Evolutionary conservation across 129 eudicot species (phyloP).

Genomic region (Artemisia argyi): DNA sequence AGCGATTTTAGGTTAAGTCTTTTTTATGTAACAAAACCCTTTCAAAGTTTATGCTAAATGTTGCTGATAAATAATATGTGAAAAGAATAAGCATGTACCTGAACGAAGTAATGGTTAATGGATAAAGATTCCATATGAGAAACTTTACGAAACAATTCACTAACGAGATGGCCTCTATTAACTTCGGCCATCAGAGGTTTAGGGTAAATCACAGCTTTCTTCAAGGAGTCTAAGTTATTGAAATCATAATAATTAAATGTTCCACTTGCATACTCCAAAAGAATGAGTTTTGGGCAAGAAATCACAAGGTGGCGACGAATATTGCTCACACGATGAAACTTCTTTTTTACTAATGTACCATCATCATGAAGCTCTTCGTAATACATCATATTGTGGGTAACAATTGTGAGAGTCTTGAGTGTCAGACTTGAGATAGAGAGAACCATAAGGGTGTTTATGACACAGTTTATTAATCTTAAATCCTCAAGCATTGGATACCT

Average conservation of each 20-base stretch:
- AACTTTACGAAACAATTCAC: slow-evolving; percentile 13
- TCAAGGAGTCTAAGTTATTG: slow-evolving; percentile 15
- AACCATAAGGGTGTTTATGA: background rate
- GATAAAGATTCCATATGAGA: slow-evolving; percentile 28
- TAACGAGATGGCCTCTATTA: background rate
- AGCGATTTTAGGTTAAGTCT: no score
- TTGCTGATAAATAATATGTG: no score
- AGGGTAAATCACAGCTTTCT: slow-evolving; percentile 23
- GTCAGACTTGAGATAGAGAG: slow-evolving; percentile 10
- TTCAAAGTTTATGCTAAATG: no score
- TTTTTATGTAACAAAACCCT: no score
- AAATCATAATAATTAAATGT: background rate
- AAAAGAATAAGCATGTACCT: slow-evolving; percentile 18
- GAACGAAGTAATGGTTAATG: background rate
- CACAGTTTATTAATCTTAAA: slow-evolving; percentile 20
- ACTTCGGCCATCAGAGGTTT: background rate
- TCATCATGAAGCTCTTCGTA: background rate
- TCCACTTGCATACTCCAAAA: slow-evolving; percentile 12
- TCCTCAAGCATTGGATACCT: slow-evolving; percentile 24
- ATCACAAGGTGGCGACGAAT: background rate
- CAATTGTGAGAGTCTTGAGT: slow-evolving; percentile 22
- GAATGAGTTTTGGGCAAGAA: slow-evolving; percentile 14
- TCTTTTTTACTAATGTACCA: background rate
- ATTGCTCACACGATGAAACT: background rate
- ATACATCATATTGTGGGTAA: background rate